Percentiles rank a stretch among this genome's conserved stretches.
These are phyloP conservation scores for Neonectria magnoliae DNA, from an alignment of 2,329 filamentous ascomycete species.

Conservation along the genomic window DNA sequence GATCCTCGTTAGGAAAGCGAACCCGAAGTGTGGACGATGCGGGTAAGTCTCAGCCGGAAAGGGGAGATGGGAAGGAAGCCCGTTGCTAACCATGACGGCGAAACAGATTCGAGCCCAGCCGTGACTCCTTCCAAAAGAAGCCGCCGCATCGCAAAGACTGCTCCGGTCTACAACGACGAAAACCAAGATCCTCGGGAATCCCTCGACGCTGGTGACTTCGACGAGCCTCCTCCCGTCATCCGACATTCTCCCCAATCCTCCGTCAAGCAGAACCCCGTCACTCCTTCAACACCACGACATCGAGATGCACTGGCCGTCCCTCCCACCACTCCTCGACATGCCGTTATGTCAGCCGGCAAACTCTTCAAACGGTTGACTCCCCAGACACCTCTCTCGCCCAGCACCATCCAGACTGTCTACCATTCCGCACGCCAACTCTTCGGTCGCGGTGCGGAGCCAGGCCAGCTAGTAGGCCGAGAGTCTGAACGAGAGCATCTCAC, in stretches of 20 bases:
- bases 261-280: constrained; percentile 62
- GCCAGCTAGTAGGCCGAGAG: constrained; percentile 82
- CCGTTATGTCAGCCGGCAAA: constrained; percentile 80
- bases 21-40: constrained; percentile 42
- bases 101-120: constrained; percentile 36
- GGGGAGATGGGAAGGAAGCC: constrained; percentile 16
- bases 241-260: constrained; percentile 44
- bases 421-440: constrained; percentile 89
- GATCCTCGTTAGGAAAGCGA: constrained; percentile 49
- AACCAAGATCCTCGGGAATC: constrained; percentile 63
- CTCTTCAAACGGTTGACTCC: constrained; percentile 82
- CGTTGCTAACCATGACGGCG: constrained; percentile 28
- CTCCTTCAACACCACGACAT: constrained; percentile 79
- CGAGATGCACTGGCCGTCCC: constrained; percentile 79
- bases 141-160: constrained; percentile 53
- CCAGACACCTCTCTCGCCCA: constrained; percentile 76
- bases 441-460: constrained; percentile 78
- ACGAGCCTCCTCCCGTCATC: constrained; percentile 46
- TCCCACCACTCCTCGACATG: constrained; percentile 83
- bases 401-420: constrained; percentile 79
- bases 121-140: constrained; percentile 57
- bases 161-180: constrained; percentile 69
- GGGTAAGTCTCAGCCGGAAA: constrained; percentile 40
- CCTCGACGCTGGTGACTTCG: constrained; percentile 52
- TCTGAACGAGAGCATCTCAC: constrained; percentile 71